A percentile compares a stretch with the other conserved stretches of the same genome.
These are phyloP conservation scores for Sphagnum contortum DNA, from an alignment of 225 moss, liverwort and hornwort genomes.

Conservation along the genomic window DNA sequence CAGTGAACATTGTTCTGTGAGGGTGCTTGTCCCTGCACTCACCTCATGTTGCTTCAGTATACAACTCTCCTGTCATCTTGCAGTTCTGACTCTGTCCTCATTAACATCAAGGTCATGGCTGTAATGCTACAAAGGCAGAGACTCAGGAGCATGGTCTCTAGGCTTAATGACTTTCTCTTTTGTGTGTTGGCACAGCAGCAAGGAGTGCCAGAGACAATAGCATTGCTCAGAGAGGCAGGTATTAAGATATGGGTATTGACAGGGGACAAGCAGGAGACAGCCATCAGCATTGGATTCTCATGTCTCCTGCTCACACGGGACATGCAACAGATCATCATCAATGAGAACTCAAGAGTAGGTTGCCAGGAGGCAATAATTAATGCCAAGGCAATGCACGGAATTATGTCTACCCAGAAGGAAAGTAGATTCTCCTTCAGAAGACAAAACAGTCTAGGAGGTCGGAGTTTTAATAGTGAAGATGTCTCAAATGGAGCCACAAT, in stretches of 20 bases:
- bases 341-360: constrained; percentile 22
- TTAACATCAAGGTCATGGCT: too few species aligned
- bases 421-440: constrained; percentile 9
- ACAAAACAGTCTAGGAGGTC: constrained; percentile 17
- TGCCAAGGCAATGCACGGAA: constrained; percentile 22
- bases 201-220: constrained; percentile 39
- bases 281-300: constrained; percentile 48
- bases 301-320: constrained; percentile 42
- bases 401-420: constrained; percentile 7
- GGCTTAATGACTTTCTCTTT: neutral
- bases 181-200: constrained; percentile 7
- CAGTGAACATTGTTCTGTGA: too few species aligned
- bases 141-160: too few species aligned
- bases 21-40: too few species aligned
- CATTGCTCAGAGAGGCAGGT: constrained; percentile 27
- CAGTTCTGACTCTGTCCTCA: too few species aligned
- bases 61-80: too few species aligned
- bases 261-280: constrained; percentile 47
- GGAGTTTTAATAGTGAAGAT: constrained; percentile 6
- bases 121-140: too few species aligned
- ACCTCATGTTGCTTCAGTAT: too few species aligned
- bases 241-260: constrained; percentile 41
- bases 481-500: constrained; percentile 1
- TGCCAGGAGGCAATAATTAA: constrained; percentile 27
- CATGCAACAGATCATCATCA: constrained; percentile 47